These are phyloP conservation scores for Verticillium albo-atrum DNA, from an alignment of 2,329 filamentous ascomycete species.

Conservation along the genomic window DNA sequence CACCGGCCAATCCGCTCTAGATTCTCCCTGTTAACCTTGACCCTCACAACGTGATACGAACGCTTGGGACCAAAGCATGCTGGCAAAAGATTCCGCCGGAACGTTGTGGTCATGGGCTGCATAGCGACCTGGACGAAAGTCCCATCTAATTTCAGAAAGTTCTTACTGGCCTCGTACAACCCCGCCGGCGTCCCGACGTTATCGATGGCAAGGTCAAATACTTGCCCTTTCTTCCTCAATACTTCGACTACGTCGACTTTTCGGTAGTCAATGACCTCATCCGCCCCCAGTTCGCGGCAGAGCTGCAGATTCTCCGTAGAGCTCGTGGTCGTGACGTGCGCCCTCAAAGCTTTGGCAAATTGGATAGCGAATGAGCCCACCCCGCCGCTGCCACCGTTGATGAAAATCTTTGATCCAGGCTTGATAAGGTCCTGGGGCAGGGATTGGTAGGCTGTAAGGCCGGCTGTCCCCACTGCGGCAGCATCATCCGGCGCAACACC, in stretches of 20 bases:
- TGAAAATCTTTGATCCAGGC: conserved; percentile 33
- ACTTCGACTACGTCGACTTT: conserved; percentile 7
- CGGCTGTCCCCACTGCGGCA: conserved; percentile 16
- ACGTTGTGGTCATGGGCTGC: neutral
- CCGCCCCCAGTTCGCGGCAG: conserved; percentile 26
- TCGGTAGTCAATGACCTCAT: conserved; percentile 30
- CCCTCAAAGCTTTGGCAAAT: conserved; percentile 26
- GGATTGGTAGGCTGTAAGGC: conserved; percentile 15
- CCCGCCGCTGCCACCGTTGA: conserved; percentile 39
- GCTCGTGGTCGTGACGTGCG: conserved; percentile 26
- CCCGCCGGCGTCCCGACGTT: conserved; percentile 12
- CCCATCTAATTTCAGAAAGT: conserved; percentile 13
- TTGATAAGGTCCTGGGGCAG: conserved; percentile 16
- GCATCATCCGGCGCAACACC: conserved; percentile 13
- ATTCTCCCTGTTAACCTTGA: neutral
- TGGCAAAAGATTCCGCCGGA: conserved; percentile 10
- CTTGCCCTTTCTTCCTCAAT: conserved; percentile 8
- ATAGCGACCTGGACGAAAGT: conserved; percentile 17
- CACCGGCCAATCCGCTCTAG: conserved; percentile 14
- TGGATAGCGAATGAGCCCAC: conserved; percentile 32
- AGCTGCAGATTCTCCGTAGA: conserved; percentile 26
- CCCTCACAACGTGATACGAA: neutral
- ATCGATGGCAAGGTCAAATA: conserved; percentile 20
- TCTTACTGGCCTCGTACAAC: conserved; percentile 14
- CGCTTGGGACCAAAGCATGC: conserved; percentile 8